Percentiles rank a stretch among this genome's conserved stretches.
phyloP scores from a whole-genome alignment of 1,139 yeast genomes.

The Meyerozyma guilliermondii region DNA sequence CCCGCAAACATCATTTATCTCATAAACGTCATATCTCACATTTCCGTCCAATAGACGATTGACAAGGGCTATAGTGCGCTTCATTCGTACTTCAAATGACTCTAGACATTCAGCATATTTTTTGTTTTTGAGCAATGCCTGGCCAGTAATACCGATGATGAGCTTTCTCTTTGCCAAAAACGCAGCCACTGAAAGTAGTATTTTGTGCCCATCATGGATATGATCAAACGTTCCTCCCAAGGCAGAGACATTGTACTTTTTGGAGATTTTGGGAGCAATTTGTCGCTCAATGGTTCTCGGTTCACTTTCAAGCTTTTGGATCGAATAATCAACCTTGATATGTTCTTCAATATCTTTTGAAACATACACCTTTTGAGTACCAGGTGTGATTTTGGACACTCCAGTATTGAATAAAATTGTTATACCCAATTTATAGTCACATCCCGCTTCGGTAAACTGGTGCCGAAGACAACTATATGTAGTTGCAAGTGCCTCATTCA shows the following conservation, averaged over 20 bases:
- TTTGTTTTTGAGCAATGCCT: conserved; percentile 68
- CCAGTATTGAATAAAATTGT: conserved; percentile 25
- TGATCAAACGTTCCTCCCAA: conserved; percentile 98
- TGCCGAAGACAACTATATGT: conserved; percentile 24
- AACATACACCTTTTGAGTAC: background rate
- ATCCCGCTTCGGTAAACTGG: conserved; percentile 15
- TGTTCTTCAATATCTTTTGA: conserved; percentile 1
- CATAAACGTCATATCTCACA: conserved; percentile 35
- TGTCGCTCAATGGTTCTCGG: background rate
- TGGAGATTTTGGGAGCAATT: background rate
- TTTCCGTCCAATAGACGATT: conserved; percentile 45
- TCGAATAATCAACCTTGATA: conserved; percentile 3
- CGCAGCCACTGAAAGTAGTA: conserved; percentile 68
- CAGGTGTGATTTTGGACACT: conserved; percentile 1
- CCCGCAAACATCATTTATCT: conserved; percentile 85
- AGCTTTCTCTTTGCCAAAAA: conserved; percentile 52
- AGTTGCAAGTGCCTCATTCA: conserved; percentile 23
- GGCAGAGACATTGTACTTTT: conserved; percentile 30
- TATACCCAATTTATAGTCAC: conserved; percentile 25
- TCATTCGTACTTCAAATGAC: conserved; percentile 47
- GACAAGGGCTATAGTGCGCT: conserved; percentile 1
- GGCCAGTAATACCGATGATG: conserved; percentile 83
- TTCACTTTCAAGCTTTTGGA: background rate
- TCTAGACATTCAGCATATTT: conserved; percentile 66
- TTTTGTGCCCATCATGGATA: conserved; percentile 91